These are phyloP conservation scores for Cenchrus americanus DNA, from an alignment of 176 grass and related monocot species.

Conservation along the genomic window DNA sequence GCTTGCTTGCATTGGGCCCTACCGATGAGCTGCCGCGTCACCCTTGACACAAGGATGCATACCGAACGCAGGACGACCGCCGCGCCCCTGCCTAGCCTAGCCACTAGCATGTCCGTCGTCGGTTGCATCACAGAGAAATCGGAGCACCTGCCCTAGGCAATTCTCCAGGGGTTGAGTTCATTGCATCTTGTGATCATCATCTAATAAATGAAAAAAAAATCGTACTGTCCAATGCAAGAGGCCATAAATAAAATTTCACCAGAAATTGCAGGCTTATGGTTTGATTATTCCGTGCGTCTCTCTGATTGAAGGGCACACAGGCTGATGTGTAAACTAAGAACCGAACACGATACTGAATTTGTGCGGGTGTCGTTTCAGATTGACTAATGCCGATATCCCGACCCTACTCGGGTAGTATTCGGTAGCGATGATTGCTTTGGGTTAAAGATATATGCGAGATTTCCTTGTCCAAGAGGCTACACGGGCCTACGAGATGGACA, in stretches of 20 bases:
- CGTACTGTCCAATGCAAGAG: too few species aligned
- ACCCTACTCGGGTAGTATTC: neutral
- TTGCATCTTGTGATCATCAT: too few species aligned
- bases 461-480: conserved; percentile 1
- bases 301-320: neutral
- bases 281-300: too few species aligned
- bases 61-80: neutral
- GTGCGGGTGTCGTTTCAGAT: conserved; percentile 10
- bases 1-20: neutral
- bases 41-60: neutral
- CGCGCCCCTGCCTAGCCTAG: neutral
- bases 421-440: neutral
- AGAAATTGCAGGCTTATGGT: neutral
- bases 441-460: neutral
- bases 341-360: neutral
- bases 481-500: conserved; percentile 31
- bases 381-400: conserved; percentile 12
- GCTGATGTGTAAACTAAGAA: neutral
- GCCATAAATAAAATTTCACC: too few species aligned
- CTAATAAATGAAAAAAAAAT: too few species aligned
- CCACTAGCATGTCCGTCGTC: neutral
- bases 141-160: too few species aligned
- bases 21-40: too few species aligned
- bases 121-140: neutral
- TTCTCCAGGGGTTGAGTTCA: too few species aligned